Evolutionary conservation across 2,329 filamentous ascomycete genomes (phyloP), one percentile per base, ranked within the genome.

Genomic region (Botrytis fabae): DNA sequence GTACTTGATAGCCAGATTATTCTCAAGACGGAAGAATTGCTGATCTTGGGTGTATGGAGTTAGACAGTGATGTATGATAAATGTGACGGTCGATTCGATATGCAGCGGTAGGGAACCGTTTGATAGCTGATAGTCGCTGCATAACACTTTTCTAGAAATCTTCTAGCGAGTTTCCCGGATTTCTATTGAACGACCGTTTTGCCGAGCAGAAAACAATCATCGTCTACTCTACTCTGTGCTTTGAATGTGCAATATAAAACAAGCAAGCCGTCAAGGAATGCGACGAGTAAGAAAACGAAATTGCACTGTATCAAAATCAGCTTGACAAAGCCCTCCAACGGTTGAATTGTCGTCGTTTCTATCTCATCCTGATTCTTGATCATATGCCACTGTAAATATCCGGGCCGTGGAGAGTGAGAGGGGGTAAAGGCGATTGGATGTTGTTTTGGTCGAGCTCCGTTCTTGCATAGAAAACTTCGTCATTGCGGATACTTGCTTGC

Each of bases 331-430:
- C 28, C 18, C 2, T n/a, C 40, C 44, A 65, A 48, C 32, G 9
- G 63, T 20, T 66, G 32, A 14, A 40, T 66, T 66, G 18, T 51
- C 20, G 12, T 48, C 28, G 35, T 22, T 65, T 38, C 28, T 51
- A 38, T 48, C 20, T 16, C 64, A 40, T 40, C 35, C 25, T 25
- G 7, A 68, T 22, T 38, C 35, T 40, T 51, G 25, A 68, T 54
- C 32, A 66, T 38, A 68, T 40, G 46, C 64, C 48, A 40, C 48
- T 28, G 35, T 68, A 40, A 54, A 68, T 68, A 68, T 54, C 64
- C 64, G 64, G 46, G 48, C 35, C 35, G 64, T 54, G 35, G 32
- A 44, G 38, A n/a, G 25, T 63, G 20, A n/a, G 25, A 63, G 44
- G 61, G 38, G 32, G 35, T 46, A 14, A n/a, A 48, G 22, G 20